Evolutionary conservation across 2,329 filamentous ascomycete genomes (phyloP), one percentile per base, ranked within the genome.

Genomic region (Arthrobotrys musiformis): DNA sequence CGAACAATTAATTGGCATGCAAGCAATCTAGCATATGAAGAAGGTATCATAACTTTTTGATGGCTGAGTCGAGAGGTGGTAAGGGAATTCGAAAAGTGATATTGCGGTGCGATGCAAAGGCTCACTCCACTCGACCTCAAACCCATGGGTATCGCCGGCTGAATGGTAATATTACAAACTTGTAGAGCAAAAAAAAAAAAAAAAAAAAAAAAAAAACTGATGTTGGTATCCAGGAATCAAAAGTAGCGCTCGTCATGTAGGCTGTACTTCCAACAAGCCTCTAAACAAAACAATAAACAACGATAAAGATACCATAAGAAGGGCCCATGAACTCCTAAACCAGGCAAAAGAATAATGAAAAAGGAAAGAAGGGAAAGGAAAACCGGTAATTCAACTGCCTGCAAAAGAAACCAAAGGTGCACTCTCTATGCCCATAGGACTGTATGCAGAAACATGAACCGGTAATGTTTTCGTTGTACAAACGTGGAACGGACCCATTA

Each of bases 391-490:
- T 5, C 33, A 40, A n/a, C 37, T 72, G 68, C 35, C 37, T 22
- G 24, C 15, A 58, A 64, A n/a, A 28, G 17, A 44, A 64, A 62
- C 56, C n/a, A 54, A 64, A 72, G 19, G 56, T 46, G 63, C 56
- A 42, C 54, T 13, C 28, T 56, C 67, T 70, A 62, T 62, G 33
- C 22, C 24, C 67, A 62, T 28, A 35, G 58, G 15, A 44, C 26
- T 24, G 33, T 33, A 44, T 62, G 58, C 33, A 61, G 50, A 52
- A 48, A 24, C 24, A 54, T 22, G 52, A 30, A 15, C 28, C 7
- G 26, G 37, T 50, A 61, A 60, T n/a, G 48, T 33, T 19, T 26
- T 73, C 50, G 19, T 52, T 24, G 35, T 40, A 67, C 40, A 60
- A 22, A 42, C 19, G 28, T 9, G 48, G 5, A 17, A 37, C 35